phyloP scores from a whole-genome alignment of 805 yeast genomes.

The Groenewaldozyma salmanticensis region DNA sequence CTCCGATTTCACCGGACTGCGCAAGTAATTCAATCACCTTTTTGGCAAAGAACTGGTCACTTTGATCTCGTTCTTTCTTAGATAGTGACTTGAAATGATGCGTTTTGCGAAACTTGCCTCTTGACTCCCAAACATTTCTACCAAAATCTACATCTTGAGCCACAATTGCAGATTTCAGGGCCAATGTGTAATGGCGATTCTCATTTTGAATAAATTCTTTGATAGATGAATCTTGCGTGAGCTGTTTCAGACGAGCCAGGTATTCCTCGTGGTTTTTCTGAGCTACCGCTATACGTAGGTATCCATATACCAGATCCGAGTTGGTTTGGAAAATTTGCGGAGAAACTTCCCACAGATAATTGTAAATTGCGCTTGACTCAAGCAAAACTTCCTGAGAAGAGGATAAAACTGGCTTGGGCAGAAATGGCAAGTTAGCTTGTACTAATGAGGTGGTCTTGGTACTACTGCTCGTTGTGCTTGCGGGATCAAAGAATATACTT shows the following conservation, averaged over 20 bases:
- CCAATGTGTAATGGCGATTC: conserved; percentile 40
- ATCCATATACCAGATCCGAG: conserved; percentile 38
- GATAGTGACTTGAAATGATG: conserved; percentile 36
- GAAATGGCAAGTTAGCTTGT: conserved; percentile 39
- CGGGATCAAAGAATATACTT: conserved; percentile 15
- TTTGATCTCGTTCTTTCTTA: conserved; percentile 30
- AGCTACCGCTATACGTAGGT: conserved; percentile 38
- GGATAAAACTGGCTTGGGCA: conserved; percentile 45
- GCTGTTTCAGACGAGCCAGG: conserved; percentile 27
- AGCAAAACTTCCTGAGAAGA: conserved; percentile 41
- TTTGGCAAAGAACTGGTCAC: conserved; percentile 63
- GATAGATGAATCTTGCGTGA: conserved; percentile 24
- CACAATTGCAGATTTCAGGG: conserved; percentile 55
- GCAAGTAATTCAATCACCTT: conserved; percentile 56
- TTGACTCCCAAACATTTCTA: conserved; percentile 60
- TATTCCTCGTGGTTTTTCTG: conserved; percentile 31
- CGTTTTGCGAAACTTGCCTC: conserved; percentile 64
- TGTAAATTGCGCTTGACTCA: conserved; percentile 75
- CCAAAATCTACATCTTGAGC: conserved; percentile 50
- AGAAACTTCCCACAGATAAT: conserved; percentile 36
- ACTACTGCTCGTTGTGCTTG: too few relatives aligned
- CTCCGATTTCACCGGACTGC: conserved; percentile 45
- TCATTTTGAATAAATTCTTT: conserved; percentile 1
- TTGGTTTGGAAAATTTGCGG: conserved; percentile 40
- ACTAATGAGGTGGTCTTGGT: not conserved